phyloP scores from a whole-genome alignment of 2,329 filamentous ascomycete species.

The Pestalotiopsis sp. region DNA sequence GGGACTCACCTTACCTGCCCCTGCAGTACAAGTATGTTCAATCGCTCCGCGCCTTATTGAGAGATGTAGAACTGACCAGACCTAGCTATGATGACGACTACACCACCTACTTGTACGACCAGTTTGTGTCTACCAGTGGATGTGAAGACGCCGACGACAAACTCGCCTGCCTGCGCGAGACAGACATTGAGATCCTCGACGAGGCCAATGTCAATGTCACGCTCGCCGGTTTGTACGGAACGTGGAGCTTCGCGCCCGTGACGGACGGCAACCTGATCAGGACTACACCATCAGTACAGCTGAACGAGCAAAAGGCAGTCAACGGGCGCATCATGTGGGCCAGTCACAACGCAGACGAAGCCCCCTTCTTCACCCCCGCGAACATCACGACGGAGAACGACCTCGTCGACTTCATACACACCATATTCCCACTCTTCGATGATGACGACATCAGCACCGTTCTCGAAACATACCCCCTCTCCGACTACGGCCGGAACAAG shows the following conservation, averaged over 20 bases:
- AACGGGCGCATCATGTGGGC: constrained; percentile 36
- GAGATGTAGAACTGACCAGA: neutral
- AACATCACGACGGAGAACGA: constrained; percentile 32
- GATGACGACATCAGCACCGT: constrained; percentile 32
- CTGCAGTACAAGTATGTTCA: constrained; percentile 6
- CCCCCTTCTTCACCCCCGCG: constrained; percentile 37
- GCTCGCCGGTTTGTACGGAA: constrained; percentile 23
- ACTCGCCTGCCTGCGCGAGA: constrained; percentile 37
- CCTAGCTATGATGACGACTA: constrained; percentile 28
- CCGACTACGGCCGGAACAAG: constrained; percentile 39
- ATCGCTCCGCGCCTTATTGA: no score
- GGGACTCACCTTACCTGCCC: neutral
- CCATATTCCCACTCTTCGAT: constrained; percentile 36
- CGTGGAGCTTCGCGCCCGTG: constrained; percentile 41
- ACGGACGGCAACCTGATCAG: constrained; percentile 37
- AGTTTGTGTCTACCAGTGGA: constrained; percentile 26
- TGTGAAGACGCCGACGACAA: neutral
- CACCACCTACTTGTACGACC: constrained; percentile 34
- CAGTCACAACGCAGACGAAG: constrained; percentile 42
- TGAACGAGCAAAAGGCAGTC: constrained; percentile 27
- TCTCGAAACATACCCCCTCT: constrained; percentile 31
- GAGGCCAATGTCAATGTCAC: constrained; percentile 36
- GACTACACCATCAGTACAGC: constrained; percentile 29
- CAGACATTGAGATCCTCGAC: constrained; percentile 36
- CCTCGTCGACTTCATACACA: constrained; percentile 33